A percentile compares a stretch with the other conserved stretches of the same genome.
Conservation (phyloP, 352 stramenopile species). For the Phytophthora syringae region DNA sequence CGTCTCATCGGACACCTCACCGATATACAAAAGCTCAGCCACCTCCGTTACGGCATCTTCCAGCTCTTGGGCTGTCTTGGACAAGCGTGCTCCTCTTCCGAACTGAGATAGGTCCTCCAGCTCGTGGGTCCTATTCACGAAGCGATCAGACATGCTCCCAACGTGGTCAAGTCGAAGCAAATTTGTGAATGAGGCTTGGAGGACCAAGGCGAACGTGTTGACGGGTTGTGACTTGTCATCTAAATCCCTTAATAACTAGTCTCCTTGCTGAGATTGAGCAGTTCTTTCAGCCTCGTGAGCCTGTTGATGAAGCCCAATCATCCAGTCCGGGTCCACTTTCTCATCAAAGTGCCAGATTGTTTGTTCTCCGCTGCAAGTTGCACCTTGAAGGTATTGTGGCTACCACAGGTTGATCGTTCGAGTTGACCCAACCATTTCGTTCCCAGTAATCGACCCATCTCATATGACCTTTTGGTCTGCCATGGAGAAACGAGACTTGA, state of each 20-base stretch:
- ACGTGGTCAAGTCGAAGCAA: background rate
- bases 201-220: background rate
- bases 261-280: no score
- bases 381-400: background rate
- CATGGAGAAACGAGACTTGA: constrained; percentile 6
- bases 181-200: background rate
- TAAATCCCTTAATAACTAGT: no score
- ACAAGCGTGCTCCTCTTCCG: background rate
- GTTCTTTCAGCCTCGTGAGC: background rate
- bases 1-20: no score
- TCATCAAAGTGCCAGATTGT: no score
- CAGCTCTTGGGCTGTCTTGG: background rate
- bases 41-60: background rate
- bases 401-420: background rate
- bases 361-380: no score
- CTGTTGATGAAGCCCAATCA: background rate
- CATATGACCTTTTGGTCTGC: background rate
- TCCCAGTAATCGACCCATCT: constrained; percentile 14
- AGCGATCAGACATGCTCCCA: no score
- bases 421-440: background rate
- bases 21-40: background rate
- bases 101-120: background rate
- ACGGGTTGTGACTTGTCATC: background rate
- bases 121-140: no score
- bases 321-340: background rate